A percentile compares a stretch with the other conserved stretches of the same genome.
phyloP scores from a whole-genome alignment of 1,284 basidiomycete species.

The Termitomyces sp. region DNA sequence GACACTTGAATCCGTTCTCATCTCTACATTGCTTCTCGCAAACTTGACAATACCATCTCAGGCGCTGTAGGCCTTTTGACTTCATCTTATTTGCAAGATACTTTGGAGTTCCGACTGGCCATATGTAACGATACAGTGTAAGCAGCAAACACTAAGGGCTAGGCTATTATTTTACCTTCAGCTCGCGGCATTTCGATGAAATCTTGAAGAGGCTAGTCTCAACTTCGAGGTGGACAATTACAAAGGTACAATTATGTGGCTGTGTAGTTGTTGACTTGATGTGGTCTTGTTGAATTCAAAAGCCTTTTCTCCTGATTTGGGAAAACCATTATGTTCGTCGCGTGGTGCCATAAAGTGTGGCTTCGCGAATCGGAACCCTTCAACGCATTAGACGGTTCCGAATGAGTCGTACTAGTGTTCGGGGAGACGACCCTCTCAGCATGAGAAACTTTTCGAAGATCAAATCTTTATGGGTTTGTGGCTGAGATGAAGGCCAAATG shows the following conservation, averaged over 20 bases:
- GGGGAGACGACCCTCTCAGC: no score
- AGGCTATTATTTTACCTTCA: constrained; percentile 49
- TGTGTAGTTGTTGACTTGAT: constrained; percentile 2
- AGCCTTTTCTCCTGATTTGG: background rate
- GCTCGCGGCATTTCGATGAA: constrained; percentile 62
- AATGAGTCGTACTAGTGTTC: no score
- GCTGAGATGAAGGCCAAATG: no score
- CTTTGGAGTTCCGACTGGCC: constrained; percentile 80
- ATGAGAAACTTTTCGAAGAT: no score
- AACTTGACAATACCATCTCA: constrained; percentile 95
- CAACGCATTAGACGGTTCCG: no score
- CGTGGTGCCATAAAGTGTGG: no score
- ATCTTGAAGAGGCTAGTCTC: background rate
- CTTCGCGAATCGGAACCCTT: no score
- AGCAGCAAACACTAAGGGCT: background rate
- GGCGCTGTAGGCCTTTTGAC: constrained; percentile 88
- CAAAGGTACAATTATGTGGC: constrained; percentile 5
- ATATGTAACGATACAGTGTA: background rate
- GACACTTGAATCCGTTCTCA: constrained; percentile 96
- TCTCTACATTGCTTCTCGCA: constrained; percentile 95
- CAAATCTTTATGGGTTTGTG: no score
- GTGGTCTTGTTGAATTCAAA: background rate
- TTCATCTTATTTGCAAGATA: constrained; percentile 94
- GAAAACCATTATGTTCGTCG: no score
- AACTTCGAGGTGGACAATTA: background rate